A percentile compares a stretch with the other conserved stretches of the same genome.
phyloP scores from a whole-genome alignment of 192 early-diverging fungal species.

The Chytriomyces sp. region DNA sequence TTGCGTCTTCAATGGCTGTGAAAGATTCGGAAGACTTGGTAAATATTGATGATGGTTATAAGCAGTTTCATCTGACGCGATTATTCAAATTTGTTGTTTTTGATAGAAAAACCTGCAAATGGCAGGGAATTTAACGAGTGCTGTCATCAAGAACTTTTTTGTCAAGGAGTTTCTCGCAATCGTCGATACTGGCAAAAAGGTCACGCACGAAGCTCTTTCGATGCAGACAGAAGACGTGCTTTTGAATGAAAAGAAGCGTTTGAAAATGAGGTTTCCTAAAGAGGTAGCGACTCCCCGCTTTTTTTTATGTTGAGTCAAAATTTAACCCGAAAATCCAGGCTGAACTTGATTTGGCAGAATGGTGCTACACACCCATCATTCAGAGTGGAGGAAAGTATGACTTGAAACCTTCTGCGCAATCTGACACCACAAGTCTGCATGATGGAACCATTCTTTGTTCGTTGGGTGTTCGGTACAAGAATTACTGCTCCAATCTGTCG shows the following conservation, averaged over 20 bases:
- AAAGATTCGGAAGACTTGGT: constrained; percentile 94
- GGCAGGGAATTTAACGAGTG: constrained; percentile 75
- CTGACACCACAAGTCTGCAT: constrained; percentile 76
- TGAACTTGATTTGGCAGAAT: constrained; percentile 72
- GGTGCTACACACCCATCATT: constrained; percentile 92
- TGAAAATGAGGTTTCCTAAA: constrained; percentile 68
- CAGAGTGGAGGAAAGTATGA: constrained; percentile 96
- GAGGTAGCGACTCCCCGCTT: constrained; percentile 56
- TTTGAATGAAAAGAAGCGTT: constrained; percentile 68
- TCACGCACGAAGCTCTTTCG: constrained; percentile 84
- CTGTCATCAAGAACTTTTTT: constrained; percentile 86
- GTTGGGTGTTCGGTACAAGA: constrained; percentile 91
- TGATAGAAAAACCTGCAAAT: constrained; percentile 69
- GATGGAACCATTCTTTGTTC: constrained; percentile 92
- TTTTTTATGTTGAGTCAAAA: neutral
- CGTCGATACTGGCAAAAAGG: constrained; percentile 85
- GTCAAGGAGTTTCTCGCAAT: constrained; percentile 82
- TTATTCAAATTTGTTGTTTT: neutral
- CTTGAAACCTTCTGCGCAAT: constrained; percentile 78
- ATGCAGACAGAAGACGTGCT: constrained; percentile 73
- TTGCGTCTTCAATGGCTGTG: constrained; percentile 74
- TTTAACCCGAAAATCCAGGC: constrained; percentile 5
- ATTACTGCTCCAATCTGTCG: constrained; percentile 92
- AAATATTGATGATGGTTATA: constrained; percentile 10
- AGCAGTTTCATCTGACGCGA: constrained; percentile 7